These are phyloP conservation scores for Raphidocelis subcapitata DNA, from an alignment of 139 green algal species.

Conservation along the genomic window DNA sequence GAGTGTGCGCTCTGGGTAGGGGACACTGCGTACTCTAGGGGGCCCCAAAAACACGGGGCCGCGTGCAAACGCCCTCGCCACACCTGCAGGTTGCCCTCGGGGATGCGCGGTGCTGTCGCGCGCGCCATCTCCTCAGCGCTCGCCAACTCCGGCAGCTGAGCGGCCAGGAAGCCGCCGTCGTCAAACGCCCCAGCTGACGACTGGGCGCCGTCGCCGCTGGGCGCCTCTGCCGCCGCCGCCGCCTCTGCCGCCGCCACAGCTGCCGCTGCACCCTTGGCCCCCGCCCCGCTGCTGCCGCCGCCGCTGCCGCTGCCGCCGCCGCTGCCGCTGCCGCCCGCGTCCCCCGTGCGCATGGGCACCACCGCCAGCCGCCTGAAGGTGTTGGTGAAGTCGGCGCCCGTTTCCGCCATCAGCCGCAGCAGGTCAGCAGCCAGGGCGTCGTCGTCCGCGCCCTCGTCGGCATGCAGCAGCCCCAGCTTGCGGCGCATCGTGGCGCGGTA, in stretches of 20 bases:
- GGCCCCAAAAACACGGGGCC: background rate
- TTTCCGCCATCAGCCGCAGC: slow-evolving; percentile 49
- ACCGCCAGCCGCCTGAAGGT: slow-evolving; percentile 36
- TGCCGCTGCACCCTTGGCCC: background rate
- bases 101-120: slow-evolving; percentile 16
- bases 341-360: slow-evolving; percentile 12
- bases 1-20: no score
- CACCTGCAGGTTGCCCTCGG: slow-evolving; percentile 23
- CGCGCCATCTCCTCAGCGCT: slow-evolving; percentile 21
- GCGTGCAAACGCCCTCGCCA: background rate
- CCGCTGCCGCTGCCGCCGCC: slow-evolving; percentile 3
- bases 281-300: background rate
- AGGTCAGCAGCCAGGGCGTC: slow-evolving; percentile 37
- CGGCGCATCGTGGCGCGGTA: slow-evolving; percentile 30
- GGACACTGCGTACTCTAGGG: no score
- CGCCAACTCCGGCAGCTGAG: slow-evolving; percentile 12
- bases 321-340: slow-evolving; percentile 10
- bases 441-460: slow-evolving; percentile 23
- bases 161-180: slow-evolving; percentile 10
- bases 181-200: no score
- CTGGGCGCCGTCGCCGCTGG: no score
- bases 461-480: slow-evolving; percentile 42
- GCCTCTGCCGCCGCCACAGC: background rate
- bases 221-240: background rate
- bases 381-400: slow-evolving; percentile 52